Evolutionary conservation across 345 rosid genomes (phyloP).

Genomic region (Citrus medica): DNA sequence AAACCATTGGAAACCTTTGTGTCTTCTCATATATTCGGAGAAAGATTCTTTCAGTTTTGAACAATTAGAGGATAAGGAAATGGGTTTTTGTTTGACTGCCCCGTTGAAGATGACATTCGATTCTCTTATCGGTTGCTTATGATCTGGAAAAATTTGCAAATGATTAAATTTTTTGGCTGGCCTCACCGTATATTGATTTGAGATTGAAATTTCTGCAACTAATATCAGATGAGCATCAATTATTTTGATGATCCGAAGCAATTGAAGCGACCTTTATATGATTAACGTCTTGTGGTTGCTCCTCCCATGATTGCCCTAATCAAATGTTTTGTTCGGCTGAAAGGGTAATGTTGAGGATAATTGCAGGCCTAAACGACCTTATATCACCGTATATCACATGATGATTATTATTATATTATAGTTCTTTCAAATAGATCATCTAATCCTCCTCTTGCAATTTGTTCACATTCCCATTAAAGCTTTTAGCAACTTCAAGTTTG

Average conservation of each 20-base stretch:
- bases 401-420: too few relatives aligned
- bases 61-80: slow-evolving; percentile 4
- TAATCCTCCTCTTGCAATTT: too few relatives aligned
- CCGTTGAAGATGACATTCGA: neutral
- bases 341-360: neutral
- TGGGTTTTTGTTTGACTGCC: slow-evolving; percentile 9
- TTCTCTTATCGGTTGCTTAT: neutral
- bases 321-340: neutral
- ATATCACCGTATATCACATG: too few relatives aligned
- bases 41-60: slow-evolving; percentile 1
- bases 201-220: neutral
- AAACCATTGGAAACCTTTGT: slow-evolving; percentile 1
- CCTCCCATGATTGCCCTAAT: neutral
- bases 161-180: neutral
- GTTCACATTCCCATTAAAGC: too few relatives aligned
- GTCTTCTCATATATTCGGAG: neutral
- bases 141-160: neutral
- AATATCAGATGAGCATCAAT: neutral
- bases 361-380: too few relatives aligned
- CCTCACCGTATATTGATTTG: neutral
- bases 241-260: too few relatives aligned
- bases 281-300: neutral
- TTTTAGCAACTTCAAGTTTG: neutral
- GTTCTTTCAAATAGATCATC: too few relatives aligned
- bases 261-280: neutral